Evolutionary conservation across 768 basidiomycete species (phyloP).

Genomic region (Mycena crocata): DNA sequence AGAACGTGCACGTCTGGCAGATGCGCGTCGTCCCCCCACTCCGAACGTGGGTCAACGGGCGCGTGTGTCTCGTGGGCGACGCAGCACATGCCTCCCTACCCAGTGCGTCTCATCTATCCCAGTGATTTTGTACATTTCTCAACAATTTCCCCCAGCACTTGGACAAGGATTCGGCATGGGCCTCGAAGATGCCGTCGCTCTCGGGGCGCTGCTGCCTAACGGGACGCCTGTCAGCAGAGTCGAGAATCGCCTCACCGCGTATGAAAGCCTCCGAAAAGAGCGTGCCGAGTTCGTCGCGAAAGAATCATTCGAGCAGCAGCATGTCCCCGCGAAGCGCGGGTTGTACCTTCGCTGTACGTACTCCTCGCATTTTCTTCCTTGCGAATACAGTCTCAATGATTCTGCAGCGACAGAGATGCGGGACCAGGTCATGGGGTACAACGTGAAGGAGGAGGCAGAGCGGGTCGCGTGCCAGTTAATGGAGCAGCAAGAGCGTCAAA

Average conservation of each 20-base stretch:
- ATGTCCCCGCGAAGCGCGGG: conserved; percentile 23
- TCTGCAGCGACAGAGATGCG: conserved; percentile 21
- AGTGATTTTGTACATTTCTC: not conserved
- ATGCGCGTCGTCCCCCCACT: conserved; percentile 27
- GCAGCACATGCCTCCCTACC: conserved; percentile 31
- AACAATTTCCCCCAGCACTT: conserved; percentile 3
- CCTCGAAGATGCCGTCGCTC: conserved; percentile 26
- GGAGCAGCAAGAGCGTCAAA: not conserved
- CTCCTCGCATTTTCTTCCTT: not conserved
- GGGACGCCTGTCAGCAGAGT: not conserved
- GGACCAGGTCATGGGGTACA: conserved; percentile 25
- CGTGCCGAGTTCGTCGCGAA: conserved; percentile 27
- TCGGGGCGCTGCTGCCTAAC: conserved; percentile 14
- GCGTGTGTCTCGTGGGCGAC: conserved; percentile 22
- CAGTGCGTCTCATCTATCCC: conserved; percentile 5
- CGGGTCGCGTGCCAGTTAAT: conserved; percentile 3
- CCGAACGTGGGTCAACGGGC: conserved; percentile 18
- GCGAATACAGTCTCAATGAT: not conserved
- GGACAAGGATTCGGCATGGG: conserved; percentile 31
- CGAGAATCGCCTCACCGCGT: conserved; percentile 12
- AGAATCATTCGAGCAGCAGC: conserved; percentile 27
- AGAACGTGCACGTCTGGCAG: conserved; percentile 28
- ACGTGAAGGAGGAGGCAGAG: conserved; percentile 17
- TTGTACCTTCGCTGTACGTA: conserved; percentile 27
- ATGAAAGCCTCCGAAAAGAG: conserved; percentile 25